A percentile compares a stretch with the other conserved stretches of the same genome.
Evolutionary conservation across 2,329 filamentous ascomycete genomes (phyloP).

Genomic region (Neodidymelliopsis sp.): DNA sequence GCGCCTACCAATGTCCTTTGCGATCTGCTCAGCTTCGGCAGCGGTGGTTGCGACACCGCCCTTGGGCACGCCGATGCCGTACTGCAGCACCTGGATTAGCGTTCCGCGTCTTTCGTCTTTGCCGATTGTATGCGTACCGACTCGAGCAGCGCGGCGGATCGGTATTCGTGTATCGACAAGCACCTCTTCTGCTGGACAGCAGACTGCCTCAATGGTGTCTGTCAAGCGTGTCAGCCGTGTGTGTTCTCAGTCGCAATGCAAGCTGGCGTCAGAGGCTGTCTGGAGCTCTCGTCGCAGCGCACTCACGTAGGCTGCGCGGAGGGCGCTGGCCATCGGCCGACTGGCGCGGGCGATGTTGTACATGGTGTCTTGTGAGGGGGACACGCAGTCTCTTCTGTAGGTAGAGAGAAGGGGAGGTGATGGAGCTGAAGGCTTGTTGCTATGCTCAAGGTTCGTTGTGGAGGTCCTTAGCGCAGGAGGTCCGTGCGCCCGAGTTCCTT

Average conservation of each 20-base stretch:
- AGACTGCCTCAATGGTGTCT: slow-evolving; percentile 62
- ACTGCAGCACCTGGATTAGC: slow-evolving; percentile 62
- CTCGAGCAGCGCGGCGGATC: slow-evolving; percentile 89
- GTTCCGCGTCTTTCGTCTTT: slow-evolving; percentile 12
- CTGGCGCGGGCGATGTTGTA: slow-evolving; percentile 78
- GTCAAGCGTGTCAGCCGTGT: slow-evolving; percentile 54
- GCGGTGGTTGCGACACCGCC: slow-evolving; percentile 84
- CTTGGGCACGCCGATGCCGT: slow-evolving; percentile 92
- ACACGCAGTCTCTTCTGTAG: slow-evolving; percentile 30
- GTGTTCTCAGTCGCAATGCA: slow-evolving; percentile 33
- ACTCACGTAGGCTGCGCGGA: slow-evolving; percentile 79
- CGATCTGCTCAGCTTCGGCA: slow-evolving; percentile 89
- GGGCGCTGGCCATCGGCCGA: slow-evolving; percentile 78
- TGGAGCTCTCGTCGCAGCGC: slow-evolving; percentile 19
- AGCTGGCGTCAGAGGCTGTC: slow-evolving; percentile 43
- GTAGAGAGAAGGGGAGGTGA: slow-evolving; percentile 24
- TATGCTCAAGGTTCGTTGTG: slow-evolving; percentile 38
- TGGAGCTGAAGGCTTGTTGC: slow-evolving; percentile 34
- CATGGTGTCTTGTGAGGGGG: slow-evolving; percentile 65
- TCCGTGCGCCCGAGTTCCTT: slow-evolving; percentile 26
- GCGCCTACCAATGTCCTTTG: slow-evolving; percentile 79
- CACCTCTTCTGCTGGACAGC: slow-evolving; percentile 81
- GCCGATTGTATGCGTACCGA: slow-evolving; percentile 54
- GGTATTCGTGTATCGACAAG: slow-evolving; percentile 98
- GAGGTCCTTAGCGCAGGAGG: slow-evolving; percentile 43